Evolutionary conservation across 805 yeast species (phyloP), one percentile per base, ranked within the genome.

Genomic region (Trichomonascus vanleenenianus): DNA sequence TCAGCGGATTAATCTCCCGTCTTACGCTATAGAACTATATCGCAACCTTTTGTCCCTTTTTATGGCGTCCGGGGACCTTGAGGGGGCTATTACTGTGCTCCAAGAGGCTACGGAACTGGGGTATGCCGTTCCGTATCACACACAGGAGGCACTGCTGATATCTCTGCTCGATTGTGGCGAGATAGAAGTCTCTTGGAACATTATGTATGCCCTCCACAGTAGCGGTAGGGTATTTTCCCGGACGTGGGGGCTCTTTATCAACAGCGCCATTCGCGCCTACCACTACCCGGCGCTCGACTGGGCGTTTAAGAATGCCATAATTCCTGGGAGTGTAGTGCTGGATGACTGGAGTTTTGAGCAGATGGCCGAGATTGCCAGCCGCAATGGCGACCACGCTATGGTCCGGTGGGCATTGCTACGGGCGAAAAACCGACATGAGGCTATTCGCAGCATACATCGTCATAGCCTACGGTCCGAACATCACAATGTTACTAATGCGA

Each of bases 231-330:
- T 62, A 2, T 58, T 50, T 42, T 48, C 61, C 0, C 53, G 67
- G 9, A 56, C 62, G 1, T 62, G 65, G 64, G 67, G 64, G 4
- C 32, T 60, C 30, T 54, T 61, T 16, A 40, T 58, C 10, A 49
- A 57, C 9, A 47, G 50, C 2, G 55, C 54, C 1, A 49, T 60
- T 18, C 52, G 53, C 22, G 41, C 40, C 6, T 30, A 34, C 14
- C 52, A 57, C 48, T 56, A 58, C 42, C 48, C 40, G 2, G 55
- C 56, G 1, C 48, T 61, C n/a, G 47, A 51, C 14, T 62, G 62
- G 59, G 51, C 56, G 14, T 50, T 51, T 46, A 46, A 50, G 12
- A 39, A 47, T 10, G 65, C 61, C 3, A 52, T 51, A 2, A 48
- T 58, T 8, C 62, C 64, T 3, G 66, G 65, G 8, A 42, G 46